phyloP scores from a whole-genome alignment of 192 early-diverging fungal genomes.

The Geranomyces michiganensis region DNA sequence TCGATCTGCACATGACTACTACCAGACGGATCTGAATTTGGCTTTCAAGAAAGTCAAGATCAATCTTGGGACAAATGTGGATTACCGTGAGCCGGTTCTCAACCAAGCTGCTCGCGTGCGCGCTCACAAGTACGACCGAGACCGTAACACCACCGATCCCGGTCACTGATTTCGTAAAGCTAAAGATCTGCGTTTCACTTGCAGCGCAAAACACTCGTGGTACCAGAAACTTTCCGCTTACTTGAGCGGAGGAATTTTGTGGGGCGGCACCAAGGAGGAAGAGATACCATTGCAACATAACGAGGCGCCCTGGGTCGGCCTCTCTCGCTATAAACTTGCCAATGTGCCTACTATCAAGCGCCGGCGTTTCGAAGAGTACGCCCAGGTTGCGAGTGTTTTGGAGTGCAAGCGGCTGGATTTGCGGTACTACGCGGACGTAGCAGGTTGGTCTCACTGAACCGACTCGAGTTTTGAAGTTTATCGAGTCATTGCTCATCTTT shows the following conservation, averaged over 20 bases:
- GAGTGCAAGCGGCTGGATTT: constrained; percentile 60
- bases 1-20: constrained; percentile 60
- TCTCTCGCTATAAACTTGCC: constrained; percentile 60
- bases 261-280: constrained; percentile 35
- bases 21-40: constrained; percentile 58
- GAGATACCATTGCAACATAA: constrained; percentile 29
- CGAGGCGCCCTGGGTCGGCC: constrained; percentile 58
- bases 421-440: constrained; percentile 67
- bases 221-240: constrained; percentile 5
- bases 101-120: constrained; percentile 50
- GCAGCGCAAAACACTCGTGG: constrained; percentile 27
- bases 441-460: constrained; percentile 59
- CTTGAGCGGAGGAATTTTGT: constrained; percentile 29
- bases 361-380: constrained; percentile 61
- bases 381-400: constrained; percentile 61
- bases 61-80: constrained; percentile 61
- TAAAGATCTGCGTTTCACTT: too few species aligned
- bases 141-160: too few species aligned
- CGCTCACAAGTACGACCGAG: constrained; percentile 27
- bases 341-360: constrained; percentile 28
- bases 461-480: too few species aligned
- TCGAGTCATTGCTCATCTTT: too few species aligned
- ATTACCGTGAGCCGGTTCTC: constrained; percentile 60
- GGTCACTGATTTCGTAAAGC: too few species aligned
- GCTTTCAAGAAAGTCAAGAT: constrained; percentile 57